Conservation (phyloP, 805 yeast genomes). For the Dipodascus geniculatus region DNA sequence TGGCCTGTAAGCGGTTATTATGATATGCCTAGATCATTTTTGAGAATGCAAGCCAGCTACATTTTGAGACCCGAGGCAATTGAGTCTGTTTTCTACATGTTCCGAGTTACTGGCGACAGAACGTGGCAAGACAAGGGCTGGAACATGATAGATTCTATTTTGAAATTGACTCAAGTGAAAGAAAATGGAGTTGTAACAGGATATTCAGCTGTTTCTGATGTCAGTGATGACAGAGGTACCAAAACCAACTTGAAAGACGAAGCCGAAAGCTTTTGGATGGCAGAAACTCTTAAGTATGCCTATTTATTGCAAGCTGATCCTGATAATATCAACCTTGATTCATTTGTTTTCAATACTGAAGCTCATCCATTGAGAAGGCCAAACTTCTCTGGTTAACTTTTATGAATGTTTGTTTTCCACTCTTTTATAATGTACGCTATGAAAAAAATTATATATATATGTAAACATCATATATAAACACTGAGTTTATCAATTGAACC, state of each 20-base stretch:
- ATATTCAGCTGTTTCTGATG: slow-evolving; percentile 30
- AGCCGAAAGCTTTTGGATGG: slow-evolving; percentile 43
- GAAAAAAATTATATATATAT: too few species aligned
- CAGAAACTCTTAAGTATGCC: slow-evolving; percentile 48
- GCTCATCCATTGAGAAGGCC: slow-evolving; percentile 40
- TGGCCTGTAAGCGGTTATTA: slow-evolving; percentile 17
- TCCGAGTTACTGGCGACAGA: slow-evolving; percentile 47
- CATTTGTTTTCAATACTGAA: slow-evolving; percentile 47
- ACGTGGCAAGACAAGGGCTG: slow-evolving; percentile 47
- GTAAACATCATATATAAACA: too few species aligned
- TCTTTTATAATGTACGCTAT: neutral
- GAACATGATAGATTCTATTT: slow-evolving; percentile 32
- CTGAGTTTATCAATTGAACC: too few species aligned
- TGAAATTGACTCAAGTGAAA: slow-evolving; percentile 14
- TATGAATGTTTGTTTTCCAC: neutral
- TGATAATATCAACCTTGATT: slow-evolving; percentile 34
- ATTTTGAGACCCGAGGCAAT: slow-evolving; percentile 50
- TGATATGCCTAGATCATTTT: slow-evolving; percentile 16
- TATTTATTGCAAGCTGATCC: slow-evolving; percentile 37
- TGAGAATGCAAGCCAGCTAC: slow-evolving; percentile 26
- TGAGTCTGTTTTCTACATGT: slow-evolving; percentile 48
- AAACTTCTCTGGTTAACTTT: neutral
- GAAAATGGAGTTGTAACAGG: slow-evolving; percentile 24
- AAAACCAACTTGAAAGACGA: slow-evolving; percentile 25
- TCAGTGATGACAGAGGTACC: slow-evolving; percentile 24